Conservation (phyloP, 805 yeast genomes). For the Lipomyces mesembrius region DNA sequence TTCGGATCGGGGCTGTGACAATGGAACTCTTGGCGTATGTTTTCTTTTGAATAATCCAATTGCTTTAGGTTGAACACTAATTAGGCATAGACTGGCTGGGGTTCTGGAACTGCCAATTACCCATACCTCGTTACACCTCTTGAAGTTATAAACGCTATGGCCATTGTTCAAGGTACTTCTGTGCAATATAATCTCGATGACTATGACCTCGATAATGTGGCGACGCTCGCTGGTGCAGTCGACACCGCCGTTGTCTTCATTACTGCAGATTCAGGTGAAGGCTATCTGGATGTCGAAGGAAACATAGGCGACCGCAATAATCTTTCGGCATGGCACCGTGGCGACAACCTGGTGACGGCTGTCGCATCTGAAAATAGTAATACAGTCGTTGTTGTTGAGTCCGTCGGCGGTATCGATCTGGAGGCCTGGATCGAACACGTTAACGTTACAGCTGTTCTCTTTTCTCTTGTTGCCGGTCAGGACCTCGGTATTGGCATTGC, state of each 20-base stretch:
- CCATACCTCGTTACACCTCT: constrained; percentile 63
- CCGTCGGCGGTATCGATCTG: constrained; percentile 65
- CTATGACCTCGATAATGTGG: constrained; percentile 53
- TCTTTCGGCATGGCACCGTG: constrained; percentile 57
- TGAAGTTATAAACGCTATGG: constrained; percentile 58
- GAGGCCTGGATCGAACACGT: constrained; percentile 61
- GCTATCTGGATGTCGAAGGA: constrained; percentile 60
- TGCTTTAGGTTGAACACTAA: background rate
- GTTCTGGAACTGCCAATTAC: constrained; percentile 62
- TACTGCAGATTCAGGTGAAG: constrained; percentile 62
- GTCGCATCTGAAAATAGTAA: constrained; percentile 58
- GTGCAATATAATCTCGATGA: constrained; percentile 54
- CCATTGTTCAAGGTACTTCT: constrained; percentile 53
- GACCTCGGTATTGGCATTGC: constrained; percentile 61
- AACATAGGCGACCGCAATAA: constrained; percentile 64
- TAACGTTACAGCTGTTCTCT: constrained; percentile 60
- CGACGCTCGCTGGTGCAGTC: constrained; percentile 54
- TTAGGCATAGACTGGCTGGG: constrained; percentile 56
- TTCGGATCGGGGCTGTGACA: constrained; percentile 56
- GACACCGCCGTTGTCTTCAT: constrained; percentile 60
- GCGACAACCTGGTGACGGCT: constrained; percentile 48
- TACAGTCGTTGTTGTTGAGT: constrained; percentile 59
- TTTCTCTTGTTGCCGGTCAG: constrained; percentile 63
- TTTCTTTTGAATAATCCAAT: background rate
- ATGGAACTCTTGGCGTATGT: constrained; percentile 56